These are phyloP conservation scores for Sporothrix variecibatus DNA, from an alignment of 2,329 filamentous ascomycete genomes.

Conservation along the genomic window DNA sequence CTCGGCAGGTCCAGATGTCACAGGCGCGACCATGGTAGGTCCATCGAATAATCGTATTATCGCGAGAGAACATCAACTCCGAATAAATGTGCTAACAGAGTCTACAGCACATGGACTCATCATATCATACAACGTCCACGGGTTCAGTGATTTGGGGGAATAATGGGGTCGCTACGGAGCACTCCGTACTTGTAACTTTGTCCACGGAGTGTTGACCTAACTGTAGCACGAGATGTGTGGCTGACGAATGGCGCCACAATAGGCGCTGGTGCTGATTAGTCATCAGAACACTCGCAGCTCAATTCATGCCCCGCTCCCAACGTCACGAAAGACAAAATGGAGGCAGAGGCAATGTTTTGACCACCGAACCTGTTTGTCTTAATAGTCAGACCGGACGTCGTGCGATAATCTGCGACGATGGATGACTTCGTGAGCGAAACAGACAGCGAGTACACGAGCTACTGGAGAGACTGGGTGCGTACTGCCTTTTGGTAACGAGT, in stretches of 20 bases:
- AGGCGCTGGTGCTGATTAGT: not conserved
- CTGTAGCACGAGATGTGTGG: not conserved
- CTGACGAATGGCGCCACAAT: not conserved
- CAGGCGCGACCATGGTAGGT: no score
- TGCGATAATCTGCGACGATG: conserved; percentile 56
- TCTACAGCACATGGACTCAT: no score
- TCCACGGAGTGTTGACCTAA: no score
- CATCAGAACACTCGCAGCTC: not conserved
- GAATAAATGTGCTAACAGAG: no score
- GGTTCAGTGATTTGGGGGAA: no score
- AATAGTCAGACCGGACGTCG: not conserved
- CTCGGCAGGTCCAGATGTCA: no score
- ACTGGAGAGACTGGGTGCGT: conserved; percentile 99
- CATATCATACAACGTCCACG: no score
- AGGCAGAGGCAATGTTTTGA: not conserved
- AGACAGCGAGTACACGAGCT: conserved; percentile 98
- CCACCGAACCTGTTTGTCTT: no score
- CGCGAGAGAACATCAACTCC: no score
- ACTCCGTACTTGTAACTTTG: no score
- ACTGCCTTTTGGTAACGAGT: not conserved
- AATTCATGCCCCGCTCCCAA: not conserved
- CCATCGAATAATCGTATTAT: no score
- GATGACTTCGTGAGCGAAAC: conserved; percentile 98
- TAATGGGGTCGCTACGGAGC: no score
- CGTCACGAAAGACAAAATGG: not conserved